A percentile compares a stretch with the other conserved stretches of the same genome.
Conservation (phyloP, 805 yeast species). For the Candida odintsovae region DNA sequence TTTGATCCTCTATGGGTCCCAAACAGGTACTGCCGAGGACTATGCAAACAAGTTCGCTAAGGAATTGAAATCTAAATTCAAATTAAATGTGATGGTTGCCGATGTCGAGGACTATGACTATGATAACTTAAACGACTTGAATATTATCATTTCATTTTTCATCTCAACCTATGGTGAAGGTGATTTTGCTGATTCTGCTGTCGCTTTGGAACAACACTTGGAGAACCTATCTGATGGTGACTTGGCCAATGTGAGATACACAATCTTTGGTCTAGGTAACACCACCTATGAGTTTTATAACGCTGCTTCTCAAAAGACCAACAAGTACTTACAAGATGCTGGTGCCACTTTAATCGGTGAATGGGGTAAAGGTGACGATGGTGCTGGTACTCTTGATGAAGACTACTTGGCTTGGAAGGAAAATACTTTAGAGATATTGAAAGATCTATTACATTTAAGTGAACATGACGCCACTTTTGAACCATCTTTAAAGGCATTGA, state of each 20-base stretch:
- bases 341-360: constrained; percentile 72
- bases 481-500: constrained; percentile 49
- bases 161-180: constrained; percentile 98
- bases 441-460: constrained; percentile 56
- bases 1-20: constrained; percentile 85
- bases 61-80: constrained; percentile 78
- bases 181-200: constrained; percentile 96
- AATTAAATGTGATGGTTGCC: constrained; percentile 75
- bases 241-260: constrained; percentile 54
- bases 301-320: constrained; percentile 64
- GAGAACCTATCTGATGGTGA: constrained; percentile 47
- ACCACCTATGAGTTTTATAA: constrained; percentile 91
- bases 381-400: constrained; percentile 90
- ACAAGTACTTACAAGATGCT: constrained; percentile 45
- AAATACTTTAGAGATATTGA: constrained; percentile 56
- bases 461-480: constrained; percentile 79
- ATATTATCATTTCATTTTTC: constrained; percentile 63
- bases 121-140: constrained; percentile 64
- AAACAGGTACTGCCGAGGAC: constrained; percentile 98
- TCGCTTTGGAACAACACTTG: constrained; percentile 65
- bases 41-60: constrained; percentile 87
- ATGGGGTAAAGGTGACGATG: constrained; percentile 94
- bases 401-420: constrained; percentile 95
- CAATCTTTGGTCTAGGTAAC: constrained; percentile 91
- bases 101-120: constrained; percentile 87